These are phyloP conservation scores for Trichoderma oligosporum DNA, from an alignment of 2,329 filamentous ascomycete genomes.

Conservation along the genomic window DNA sequence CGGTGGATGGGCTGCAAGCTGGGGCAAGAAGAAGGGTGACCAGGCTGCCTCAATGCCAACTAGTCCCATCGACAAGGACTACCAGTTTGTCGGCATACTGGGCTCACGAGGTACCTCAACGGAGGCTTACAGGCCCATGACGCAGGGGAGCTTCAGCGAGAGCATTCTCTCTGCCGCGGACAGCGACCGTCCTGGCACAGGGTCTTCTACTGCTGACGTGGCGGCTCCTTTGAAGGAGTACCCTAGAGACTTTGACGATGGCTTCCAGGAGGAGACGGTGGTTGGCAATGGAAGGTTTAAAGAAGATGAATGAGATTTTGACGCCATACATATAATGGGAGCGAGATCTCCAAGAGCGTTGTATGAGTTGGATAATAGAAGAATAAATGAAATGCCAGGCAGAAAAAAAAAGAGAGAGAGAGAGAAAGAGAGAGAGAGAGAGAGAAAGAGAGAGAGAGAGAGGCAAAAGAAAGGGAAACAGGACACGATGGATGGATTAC, in stretches of 20 bases:
- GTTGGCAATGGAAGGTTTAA: slow-evolving; percentile 10
- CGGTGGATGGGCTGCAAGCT: slow-evolving; percentile 43
- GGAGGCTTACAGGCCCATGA: slow-evolving; percentile 32
- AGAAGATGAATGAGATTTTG: background rate
- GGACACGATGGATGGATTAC: background rate
- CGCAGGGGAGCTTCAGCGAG: slow-evolving; percentile 44
- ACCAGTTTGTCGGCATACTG: slow-evolving; percentile 35
- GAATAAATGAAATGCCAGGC: no score
- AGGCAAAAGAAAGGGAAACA: background rate
- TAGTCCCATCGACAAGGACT: slow-evolving; percentile 38
- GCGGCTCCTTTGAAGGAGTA: slow-evolving; percentile 10
- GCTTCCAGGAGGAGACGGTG: slow-evolving; percentile 14
- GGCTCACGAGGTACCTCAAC: slow-evolving; percentile 30
- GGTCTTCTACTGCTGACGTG: slow-evolving; percentile 14
- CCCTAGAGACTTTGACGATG: slow-evolving; percentile 13
- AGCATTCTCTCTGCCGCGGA: slow-evolving; percentile 42
- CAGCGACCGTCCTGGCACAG: slow-evolving; percentile 29
- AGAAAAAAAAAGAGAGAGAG: background rate
- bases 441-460: background rate
- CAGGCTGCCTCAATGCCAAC: slow-evolving; percentile 33
- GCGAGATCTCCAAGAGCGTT: no score
- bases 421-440: background rate
- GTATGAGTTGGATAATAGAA: no score
- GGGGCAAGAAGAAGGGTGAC: slow-evolving; percentile 35
- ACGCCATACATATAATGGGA: no score